A percentile compares a stretch with the other conserved stretches of the same genome.
phyloP scores from a whole-genome alignment of 805 yeast genomes.

The Sugiyamaella floridensis region DNA sequence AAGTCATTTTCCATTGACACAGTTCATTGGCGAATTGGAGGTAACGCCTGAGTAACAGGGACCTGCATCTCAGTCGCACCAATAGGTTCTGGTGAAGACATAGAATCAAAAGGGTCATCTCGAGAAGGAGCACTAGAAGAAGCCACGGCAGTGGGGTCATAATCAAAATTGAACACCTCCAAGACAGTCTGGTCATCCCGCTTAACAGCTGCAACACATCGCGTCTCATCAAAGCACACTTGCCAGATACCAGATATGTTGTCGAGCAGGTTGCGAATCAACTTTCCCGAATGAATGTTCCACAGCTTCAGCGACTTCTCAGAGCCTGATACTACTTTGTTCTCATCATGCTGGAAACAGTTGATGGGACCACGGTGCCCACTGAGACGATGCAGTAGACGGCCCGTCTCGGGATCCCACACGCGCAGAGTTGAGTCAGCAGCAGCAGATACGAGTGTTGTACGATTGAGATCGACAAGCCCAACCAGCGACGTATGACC shows the following conservation, averaged over 20 bases:
- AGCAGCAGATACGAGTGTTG: slow-evolving; percentile 84
- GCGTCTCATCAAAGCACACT: slow-evolving; percentile 73
- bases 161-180: slow-evolving; percentile 77
- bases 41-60: too few species aligned
- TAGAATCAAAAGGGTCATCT: too few species aligned
- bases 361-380: slow-evolving; percentile 87
- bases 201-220: slow-evolving; percentile 90
- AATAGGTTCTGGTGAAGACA: too few species aligned
- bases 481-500: slow-evolving; percentile 94
- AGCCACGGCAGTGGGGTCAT: slow-evolving; percentile 20
- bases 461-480: slow-evolving; percentile 65
- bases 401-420: slow-evolving; percentile 80
- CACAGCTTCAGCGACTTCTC: slow-evolving; percentile 82
- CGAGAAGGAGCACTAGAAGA: too few species aligned
- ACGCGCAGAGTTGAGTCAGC: slow-evolving; percentile 89
- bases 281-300: slow-evolving; percentile 72
- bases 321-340: slow-evolving; percentile 80
- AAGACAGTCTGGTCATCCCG: slow-evolving; percentile 61
- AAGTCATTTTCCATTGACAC: not conserved
- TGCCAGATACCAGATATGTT: slow-evolving; percentile 93
- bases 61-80: too few species aligned
- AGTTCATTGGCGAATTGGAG: too few species aligned
- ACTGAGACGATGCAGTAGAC: slow-evolving; percentile 56
- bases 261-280: slow-evolving; percentile 60
- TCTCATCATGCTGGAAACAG: slow-evolving; percentile 84